Percentiles rank a stretch among this genome's conserved stretches.
phyloP scores from a whole-genome alignment of 352 stramenopile species.

The Phytophthora litchii region DNA sequence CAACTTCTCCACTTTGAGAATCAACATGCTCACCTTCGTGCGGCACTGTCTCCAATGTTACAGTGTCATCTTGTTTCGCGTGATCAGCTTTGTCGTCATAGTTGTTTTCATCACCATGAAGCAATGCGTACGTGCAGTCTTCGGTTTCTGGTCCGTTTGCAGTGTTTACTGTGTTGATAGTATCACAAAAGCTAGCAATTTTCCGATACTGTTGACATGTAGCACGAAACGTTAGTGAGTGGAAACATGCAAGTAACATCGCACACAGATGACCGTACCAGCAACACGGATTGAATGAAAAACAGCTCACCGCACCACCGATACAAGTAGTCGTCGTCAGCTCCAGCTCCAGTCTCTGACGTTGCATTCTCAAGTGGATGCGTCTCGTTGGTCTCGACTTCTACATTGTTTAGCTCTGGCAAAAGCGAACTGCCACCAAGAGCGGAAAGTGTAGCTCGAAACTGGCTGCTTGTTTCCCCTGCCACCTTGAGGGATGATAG shows the following conservation, averaged over 20 bases:
- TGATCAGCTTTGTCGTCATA: not conserved
- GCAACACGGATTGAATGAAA: slow-evolving; percentile 56
- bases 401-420: slow-evolving; percentile 19
- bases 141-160: slow-evolving; percentile 39
- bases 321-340: slow-evolving; percentile 61
- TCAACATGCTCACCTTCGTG: not conserved
- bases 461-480: slow-evolving; percentile 43
- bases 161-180: slow-evolving; percentile 23
- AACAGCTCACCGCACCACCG: slow-evolving; percentile 69
- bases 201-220: slow-evolving; percentile 41
- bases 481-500: slow-evolving; percentile 51
- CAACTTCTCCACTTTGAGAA: not conserved
- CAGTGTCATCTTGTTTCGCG: not conserved
- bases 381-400: slow-evolving; percentile 6
- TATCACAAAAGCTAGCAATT: slow-evolving; percentile 28
- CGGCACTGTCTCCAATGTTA: not conserved
- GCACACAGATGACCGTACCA: slow-evolving; percentile 32
- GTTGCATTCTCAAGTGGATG: not conserved
- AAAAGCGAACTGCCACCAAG: slow-evolving; percentile 44
- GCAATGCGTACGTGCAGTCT: slow-evolving; percentile 47
- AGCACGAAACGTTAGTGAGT: slow-evolving; percentile 1
- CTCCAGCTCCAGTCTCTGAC: slow-evolving; percentile 2
- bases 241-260: not conserved
- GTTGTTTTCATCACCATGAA: slow-evolving; percentile 20
- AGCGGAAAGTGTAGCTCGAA: slow-evolving; percentile 36